Percentiles rank a stretch among this genome's conserved stretches.
phyloP scores from a whole-genome alignment of 208 protist species.

The Endotrypanum monterogeii region DNA sequence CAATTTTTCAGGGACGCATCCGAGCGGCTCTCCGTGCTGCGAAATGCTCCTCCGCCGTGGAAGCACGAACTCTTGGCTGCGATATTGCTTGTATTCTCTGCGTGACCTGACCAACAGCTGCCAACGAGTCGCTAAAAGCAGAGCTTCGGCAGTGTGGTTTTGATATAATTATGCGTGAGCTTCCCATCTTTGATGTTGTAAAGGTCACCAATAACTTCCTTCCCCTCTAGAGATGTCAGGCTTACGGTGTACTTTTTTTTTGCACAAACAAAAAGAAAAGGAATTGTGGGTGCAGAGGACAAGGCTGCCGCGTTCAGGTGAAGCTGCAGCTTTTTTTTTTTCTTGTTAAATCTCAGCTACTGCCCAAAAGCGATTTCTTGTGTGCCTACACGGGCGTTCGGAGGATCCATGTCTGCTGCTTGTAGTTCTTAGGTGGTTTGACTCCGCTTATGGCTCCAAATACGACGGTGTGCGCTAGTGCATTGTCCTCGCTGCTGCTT shows the following conservation, averaged over 20 bases:
- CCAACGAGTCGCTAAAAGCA: background rate
- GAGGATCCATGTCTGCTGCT: background rate
- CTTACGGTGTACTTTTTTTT: background rate
- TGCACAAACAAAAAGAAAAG: conserved; percentile 2
- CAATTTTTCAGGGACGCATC: conserved; percentile 19
- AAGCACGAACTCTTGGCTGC: conserved; percentile 28
- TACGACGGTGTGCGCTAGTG: background rate
- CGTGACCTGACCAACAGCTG: background rate
- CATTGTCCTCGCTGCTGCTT: background rate
- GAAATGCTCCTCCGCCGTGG: conserved; percentile 5
- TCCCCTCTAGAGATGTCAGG: background rate
- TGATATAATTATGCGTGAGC: background rate
- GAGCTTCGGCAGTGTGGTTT: background rate
- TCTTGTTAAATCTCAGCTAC: background rate
- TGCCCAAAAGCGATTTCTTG: background rate
- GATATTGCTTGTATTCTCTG: conserved; percentile 14
- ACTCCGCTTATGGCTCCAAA: background rate
- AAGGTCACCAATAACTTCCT: background rate
- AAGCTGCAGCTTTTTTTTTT: background rate
- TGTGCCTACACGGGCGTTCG: background rate
- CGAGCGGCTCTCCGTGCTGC: conserved; percentile 12
- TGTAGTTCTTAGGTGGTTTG: background rate
- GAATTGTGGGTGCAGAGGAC: background rate
- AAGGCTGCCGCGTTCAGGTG: background rate
- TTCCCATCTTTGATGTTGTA: background rate